These are phyloP conservation scores for Extremus antarcticus DNA, from an alignment of 495 filamentous ascomycete genomes.

Conservation along the genomic window DNA sequence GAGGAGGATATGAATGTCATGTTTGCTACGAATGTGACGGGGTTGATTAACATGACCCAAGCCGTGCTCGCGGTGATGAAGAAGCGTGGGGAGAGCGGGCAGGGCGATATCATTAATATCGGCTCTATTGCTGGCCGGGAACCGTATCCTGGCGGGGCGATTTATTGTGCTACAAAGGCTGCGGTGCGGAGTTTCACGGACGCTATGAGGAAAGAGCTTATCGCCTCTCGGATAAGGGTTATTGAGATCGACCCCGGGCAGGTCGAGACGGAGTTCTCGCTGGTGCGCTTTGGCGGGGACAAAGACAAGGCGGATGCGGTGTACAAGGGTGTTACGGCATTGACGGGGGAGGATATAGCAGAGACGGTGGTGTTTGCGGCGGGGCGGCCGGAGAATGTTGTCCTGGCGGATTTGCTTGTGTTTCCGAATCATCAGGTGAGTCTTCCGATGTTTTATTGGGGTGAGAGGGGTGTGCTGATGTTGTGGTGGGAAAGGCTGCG, in stretches of 20 bases:
- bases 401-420: constrained; percentile 82
- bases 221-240: constrained; percentile 73
- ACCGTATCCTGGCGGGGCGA: constrained; percentile 77
- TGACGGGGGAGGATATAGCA: constrained; percentile 90
- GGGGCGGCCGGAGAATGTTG: constrained; percentile 83
- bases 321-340: constrained; percentile 78
- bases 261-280: constrained; percentile 94
- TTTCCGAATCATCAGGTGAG: constrained; percentile 86
- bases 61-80: constrained; percentile 78
- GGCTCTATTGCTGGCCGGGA: constrained; percentile 91
- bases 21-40: constrained; percentile 87
- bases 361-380: constrained; percentile 89
- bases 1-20: constrained; percentile 77
- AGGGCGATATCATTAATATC: constrained; percentile 93
- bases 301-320: constrained; percentile 91
- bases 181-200: constrained; percentile 87
- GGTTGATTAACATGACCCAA: constrained; percentile 96
- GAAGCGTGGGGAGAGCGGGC: constrained; percentile 62
- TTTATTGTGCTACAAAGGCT: constrained; percentile 96
- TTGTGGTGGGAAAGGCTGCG: constrained; percentile 28
- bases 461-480: neutral
- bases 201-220: constrained; percentile 74
- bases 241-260: constrained; percentile 94
- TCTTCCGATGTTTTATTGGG: neutral
- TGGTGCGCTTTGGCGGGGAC: constrained; percentile 88